A percentile compares a stretch with the other conserved stretches of the same genome.
Conservation (phyloP, 2,329 filamentous ascomycete genomes). For the Cercospora zeae-maydis region DNA sequence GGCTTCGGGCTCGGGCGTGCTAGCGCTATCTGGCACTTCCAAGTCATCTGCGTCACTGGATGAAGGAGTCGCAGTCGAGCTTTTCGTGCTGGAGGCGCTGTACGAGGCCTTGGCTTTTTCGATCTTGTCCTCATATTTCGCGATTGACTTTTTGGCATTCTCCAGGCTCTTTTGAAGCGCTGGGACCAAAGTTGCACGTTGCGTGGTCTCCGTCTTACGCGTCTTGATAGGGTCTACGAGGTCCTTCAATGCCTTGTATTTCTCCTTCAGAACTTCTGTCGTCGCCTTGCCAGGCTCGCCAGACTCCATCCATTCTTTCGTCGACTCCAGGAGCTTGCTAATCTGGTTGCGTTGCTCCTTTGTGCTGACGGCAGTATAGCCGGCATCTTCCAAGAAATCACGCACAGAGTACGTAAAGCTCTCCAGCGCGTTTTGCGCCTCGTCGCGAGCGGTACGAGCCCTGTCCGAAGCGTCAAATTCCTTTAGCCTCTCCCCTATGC, state of each 20-base stretch:
- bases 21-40: conserved; percentile 61
- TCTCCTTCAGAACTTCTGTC: conserved; percentile 69
- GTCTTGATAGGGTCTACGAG: conserved; percentile 74
- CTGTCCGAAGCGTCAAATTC: conserved; percentile 85
- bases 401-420: conserved; percentile 84
- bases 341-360: conserved; percentile 64
- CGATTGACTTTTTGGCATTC: conserved; percentile 66
- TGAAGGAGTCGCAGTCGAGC: conserved; percentile 11
- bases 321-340: conserved; percentile 62
- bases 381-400: conserved; percentile 73
- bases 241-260: conserved; percentile 71
- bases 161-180: conserved; percentile 67
- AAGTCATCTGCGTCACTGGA: conserved; percentile 63
- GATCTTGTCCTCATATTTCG: conserved; percentile 67
- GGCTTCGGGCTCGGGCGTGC: conserved; percentile 41
- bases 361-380: conserved; percentile 70
- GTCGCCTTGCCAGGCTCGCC: conserved; percentile 70
- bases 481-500: conserved; percentile 64
- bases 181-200: conserved; percentile 67
- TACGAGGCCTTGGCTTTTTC: conserved; percentile 53
- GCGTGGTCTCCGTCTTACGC: conserved; percentile 67
- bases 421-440: conserved; percentile 89
- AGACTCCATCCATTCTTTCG: conserved; percentile 82
- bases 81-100: conserved; percentile 40
- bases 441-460: conserved; percentile 71